Conservation (phyloP, 2,329 filamentous ascomycete species). For the Clonostachys rhizophaga region DNA sequence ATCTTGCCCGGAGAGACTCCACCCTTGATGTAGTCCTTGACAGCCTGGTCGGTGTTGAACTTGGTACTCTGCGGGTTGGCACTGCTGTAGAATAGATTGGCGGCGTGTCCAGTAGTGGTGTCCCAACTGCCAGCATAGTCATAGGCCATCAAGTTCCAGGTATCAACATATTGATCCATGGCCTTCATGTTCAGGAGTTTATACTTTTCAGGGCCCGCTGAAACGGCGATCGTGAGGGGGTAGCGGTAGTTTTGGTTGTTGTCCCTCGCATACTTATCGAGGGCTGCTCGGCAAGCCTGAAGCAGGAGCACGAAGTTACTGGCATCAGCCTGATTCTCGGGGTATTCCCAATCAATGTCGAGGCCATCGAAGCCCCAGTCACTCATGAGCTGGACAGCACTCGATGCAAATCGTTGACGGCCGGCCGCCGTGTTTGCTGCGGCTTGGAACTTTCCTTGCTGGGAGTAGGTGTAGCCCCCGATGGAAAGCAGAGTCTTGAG, state of each 20-base stretch:
- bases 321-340: slow-evolving; percentile 47
- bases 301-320: slow-evolving; percentile 54
- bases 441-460: slow-evolving; percentile 64
- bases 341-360: slow-evolving; percentile 68
- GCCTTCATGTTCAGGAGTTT: slow-evolving; percentile 53
- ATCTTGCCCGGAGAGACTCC: slow-evolving; percentile 68
- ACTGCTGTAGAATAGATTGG: slow-evolving; percentile 65
- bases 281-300: slow-evolving; percentile 45
- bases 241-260: slow-evolving; percentile 42
- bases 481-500: slow-evolving; percentile 84
- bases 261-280: slow-evolving; percentile 50
- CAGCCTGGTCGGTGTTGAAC: slow-evolving; percentile 67
- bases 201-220: slow-evolving; percentile 58
- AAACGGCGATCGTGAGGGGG: slow-evolving; percentile 60
- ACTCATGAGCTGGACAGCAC: slow-evolving; percentile 70
- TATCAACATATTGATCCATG: slow-evolving; percentile 65
- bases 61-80: slow-evolving; percentile 62
- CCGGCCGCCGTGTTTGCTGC: slow-evolving; percentile 68
- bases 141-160: slow-evolving; percentile 85
- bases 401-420: slow-evolving; percentile 66
- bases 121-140: slow-evolving; percentile 87
- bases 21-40: slow-evolving; percentile 63
- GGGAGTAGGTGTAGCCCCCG: slow-evolving; percentile 87
- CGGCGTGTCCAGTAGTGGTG: slow-evolving; percentile 64
- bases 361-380: slow-evolving; percentile 74